Conservation (phyloP, 1,284 basidiomycete genomes). For the Ustanciosporium gigantosporum region DNA sequence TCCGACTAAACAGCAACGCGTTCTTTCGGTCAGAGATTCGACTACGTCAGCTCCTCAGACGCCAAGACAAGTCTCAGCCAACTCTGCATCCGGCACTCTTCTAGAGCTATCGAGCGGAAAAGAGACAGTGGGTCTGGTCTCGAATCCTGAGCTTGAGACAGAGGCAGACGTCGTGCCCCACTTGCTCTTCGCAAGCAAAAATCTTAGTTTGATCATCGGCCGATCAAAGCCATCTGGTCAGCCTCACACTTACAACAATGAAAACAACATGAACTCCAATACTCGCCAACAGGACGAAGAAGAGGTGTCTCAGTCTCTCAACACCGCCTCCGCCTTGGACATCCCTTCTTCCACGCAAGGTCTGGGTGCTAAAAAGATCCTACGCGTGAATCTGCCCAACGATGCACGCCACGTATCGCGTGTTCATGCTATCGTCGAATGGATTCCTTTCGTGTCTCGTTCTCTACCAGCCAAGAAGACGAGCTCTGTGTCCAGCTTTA, state of each 20-base stretch:
- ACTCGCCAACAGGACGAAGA: not conserved
- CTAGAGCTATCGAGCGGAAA: not conserved
- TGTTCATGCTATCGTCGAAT: conserved; percentile 56
- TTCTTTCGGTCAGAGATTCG: conserved; percentile 1
- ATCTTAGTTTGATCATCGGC: conserved; percentile 38
- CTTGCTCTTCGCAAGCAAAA: conserved; percentile 31
- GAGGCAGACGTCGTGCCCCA: conserved; percentile 13
- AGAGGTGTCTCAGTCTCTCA: not conserved
- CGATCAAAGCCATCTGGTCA: conserved; percentile 37
- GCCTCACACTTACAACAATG: conserved; percentile 7
- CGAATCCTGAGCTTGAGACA: conserved; percentile 19
- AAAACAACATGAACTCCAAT: not conserved
- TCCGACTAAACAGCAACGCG: conserved; percentile 26
- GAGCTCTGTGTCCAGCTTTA: conserved; percentile 12
- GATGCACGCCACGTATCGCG: conserved; percentile 54
- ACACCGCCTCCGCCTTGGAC: conserved; percentile 4
- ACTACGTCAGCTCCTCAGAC: not conserved
- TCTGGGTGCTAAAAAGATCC: conserved; percentile 37
- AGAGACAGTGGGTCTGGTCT: conserved; percentile 13
- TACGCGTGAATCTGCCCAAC: conserved; percentile 47
- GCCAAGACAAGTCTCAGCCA: not conserved
- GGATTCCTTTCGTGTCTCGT: conserved; percentile 48
- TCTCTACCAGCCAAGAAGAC: conserved; percentile 6
- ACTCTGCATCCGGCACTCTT: not conserved
- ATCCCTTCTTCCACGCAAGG: conserved; percentile 23